Conservation (phyloP, 169 alveolate species). For the Plasmodium billcollinsi region DNA sequence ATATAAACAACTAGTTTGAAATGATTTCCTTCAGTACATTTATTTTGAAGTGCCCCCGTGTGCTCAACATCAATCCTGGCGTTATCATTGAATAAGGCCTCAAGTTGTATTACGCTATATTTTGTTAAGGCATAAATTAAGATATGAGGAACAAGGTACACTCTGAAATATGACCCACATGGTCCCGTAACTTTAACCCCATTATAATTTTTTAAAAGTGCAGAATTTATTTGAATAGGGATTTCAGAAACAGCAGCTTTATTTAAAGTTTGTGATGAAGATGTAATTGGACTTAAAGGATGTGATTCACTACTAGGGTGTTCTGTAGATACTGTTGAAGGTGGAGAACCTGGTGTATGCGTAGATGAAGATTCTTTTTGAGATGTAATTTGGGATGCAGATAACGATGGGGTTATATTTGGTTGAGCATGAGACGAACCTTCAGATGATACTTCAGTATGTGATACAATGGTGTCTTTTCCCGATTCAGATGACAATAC, state of each 20-base stretch:
- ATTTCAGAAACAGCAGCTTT: background rate
- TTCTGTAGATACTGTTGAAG: no score
- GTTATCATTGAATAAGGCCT: background rate
- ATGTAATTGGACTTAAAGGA: background rate
- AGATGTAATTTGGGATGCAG: no score
- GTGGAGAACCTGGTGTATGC: no score
- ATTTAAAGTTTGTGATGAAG: background rate
- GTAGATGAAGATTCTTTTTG: no score
- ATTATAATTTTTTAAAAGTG: constrained; percentile 26
- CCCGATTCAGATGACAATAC: no score
- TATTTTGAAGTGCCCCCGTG: background rate
- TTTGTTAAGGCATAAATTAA: background rate
- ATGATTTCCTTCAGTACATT: background rate
- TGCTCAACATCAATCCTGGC: background rate
- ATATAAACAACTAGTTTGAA: constrained; percentile 6
- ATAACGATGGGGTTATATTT: no score
- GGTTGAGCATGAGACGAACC: no score
- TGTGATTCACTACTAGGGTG: no score
- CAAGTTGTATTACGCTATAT: no score
- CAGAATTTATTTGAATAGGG: constrained; percentile 9
- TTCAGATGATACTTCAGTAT: no score
- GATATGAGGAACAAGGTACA: constrained; percentile 28
- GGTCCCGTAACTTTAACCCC: constrained; percentile 45
- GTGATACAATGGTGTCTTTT: no score
- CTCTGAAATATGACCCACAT: constrained; percentile 48